Evolutionary conservation across 768 basidiomycete species (phyloP).

Genomic region (Pleurotus ostreatus): DNA sequence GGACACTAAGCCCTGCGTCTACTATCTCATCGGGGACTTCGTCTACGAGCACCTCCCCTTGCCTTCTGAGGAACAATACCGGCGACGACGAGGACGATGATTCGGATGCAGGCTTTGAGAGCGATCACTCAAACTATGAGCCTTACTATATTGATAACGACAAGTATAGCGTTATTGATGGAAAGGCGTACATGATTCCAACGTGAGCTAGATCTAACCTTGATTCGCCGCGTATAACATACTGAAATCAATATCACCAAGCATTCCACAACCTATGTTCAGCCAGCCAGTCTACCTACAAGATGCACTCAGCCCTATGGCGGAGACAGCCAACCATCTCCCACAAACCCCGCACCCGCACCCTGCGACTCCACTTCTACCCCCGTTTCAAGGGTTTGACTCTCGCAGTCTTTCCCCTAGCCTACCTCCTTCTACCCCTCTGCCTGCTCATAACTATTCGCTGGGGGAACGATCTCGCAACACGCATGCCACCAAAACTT

Average conservation of each 20-base stretch:
- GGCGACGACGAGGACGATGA: slow-evolving; percentile 14
- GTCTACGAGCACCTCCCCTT: background rate
- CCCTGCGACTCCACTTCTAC: no score
- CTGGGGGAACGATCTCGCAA: background rate
- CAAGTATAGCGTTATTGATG: background rate
- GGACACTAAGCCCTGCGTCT: background rate
- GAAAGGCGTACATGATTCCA: background rate
- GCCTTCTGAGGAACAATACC: background rate
- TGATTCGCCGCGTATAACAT: no score
- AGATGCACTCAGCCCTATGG: background rate
- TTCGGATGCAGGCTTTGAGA: background rate
- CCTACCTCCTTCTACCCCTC: background rate
- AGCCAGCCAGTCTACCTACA: background rate
- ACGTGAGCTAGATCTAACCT: slow-evolving; percentile 6
- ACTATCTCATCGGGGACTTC: slow-evolving; percentile 6
- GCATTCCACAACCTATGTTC: background rate
- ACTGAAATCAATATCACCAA: background rate
- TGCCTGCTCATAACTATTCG: background rate
- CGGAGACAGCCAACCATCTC: background rate
- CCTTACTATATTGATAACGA: background rate
- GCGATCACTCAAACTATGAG: background rate
- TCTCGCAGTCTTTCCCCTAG: background rate
- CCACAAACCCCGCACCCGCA: background rate
- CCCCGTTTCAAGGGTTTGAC: no score
- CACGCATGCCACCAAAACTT: background rate